These are phyloP conservation scores for Nepenthes gracilis DNA, from an alignment of 148 eudicot genomes.

Conservation along the genomic window DNA sequence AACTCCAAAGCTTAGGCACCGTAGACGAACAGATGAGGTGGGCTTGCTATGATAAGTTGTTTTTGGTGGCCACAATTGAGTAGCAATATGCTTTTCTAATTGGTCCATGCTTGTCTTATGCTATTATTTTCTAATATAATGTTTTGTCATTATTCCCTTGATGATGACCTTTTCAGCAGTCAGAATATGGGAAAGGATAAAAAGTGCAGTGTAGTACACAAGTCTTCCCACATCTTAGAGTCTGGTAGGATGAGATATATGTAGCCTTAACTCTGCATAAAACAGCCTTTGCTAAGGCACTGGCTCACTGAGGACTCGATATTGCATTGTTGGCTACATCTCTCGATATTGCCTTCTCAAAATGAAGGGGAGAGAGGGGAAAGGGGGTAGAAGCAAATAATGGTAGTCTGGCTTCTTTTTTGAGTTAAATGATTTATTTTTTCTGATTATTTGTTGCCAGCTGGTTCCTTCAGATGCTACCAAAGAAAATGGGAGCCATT, in stretches of 20 bases:
- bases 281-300: no score
- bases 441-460: neutral
- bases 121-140: no score
- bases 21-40: constrained; percentile 42
- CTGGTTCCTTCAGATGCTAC: neutral
- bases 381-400: neutral
- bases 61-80: neutral
- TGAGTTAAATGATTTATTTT: neutral
- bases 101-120: neutral
- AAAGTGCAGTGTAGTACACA: no score
- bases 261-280: no score
- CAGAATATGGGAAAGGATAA: no score
- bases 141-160: no score
- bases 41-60: constrained; percentile 2
- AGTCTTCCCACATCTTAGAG: no score
- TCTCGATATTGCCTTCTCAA: no score
- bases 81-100: neutral
- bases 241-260: no score
- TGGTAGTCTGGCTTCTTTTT: neutral
- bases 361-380: neutral
- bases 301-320: no score
- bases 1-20: constrained; percentile 36
- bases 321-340: no score
- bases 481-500: constrained; percentile 34
- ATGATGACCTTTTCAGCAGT: no score